phyloP scores from a whole-genome alignment of 2,329 filamentous ascomycete genomes.

The Mollisiaceae sp. region DNA sequence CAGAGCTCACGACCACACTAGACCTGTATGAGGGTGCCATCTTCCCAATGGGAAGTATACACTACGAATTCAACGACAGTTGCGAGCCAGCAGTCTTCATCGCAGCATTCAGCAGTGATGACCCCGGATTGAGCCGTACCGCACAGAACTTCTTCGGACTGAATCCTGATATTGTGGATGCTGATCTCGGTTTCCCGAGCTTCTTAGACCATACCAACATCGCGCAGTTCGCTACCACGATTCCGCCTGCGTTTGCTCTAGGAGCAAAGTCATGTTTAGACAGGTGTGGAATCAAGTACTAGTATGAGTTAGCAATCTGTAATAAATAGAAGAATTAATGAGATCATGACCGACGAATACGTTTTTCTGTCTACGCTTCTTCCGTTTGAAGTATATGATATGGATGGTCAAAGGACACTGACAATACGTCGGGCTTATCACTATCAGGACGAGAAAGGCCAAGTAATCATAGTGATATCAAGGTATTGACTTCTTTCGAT shows the following conservation, averaged over 20 bases:
- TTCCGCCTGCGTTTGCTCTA: constrained; percentile 49
- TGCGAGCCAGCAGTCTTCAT: constrained; percentile 56
- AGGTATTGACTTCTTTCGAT: constrained; percentile 54
- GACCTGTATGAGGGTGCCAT: constrained; percentile 53
- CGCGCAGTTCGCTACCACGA: constrained; percentile 38
- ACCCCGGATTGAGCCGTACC: constrained; percentile 43
- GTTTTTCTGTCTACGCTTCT: background rate
- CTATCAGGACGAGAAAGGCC: background rate
- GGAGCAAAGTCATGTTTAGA: constrained; percentile 50
- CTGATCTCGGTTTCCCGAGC: constrained; percentile 32
- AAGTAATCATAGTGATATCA: background rate
- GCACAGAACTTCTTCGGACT: constrained; percentile 47
- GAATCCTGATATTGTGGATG: constrained; percentile 40
- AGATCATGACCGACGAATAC: background rate
- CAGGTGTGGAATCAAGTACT: constrained; percentile 44
- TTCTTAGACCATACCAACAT: constrained; percentile 38
- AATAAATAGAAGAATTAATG: background rate
- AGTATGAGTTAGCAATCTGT: background rate
- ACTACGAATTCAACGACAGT: constrained; percentile 60
- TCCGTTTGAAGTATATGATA: background rate
- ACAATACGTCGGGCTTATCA: too few species aligned
- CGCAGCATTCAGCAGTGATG: constrained; percentile 47
- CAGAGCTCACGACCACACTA: constrained; percentile 47
- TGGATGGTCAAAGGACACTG: too few species aligned
- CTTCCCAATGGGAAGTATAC: constrained; percentile 58